Evolutionary conservation across 495 filamentous ascomycete species (phyloP).

Genomic region (Lasiosphaeria ovina): DNA sequence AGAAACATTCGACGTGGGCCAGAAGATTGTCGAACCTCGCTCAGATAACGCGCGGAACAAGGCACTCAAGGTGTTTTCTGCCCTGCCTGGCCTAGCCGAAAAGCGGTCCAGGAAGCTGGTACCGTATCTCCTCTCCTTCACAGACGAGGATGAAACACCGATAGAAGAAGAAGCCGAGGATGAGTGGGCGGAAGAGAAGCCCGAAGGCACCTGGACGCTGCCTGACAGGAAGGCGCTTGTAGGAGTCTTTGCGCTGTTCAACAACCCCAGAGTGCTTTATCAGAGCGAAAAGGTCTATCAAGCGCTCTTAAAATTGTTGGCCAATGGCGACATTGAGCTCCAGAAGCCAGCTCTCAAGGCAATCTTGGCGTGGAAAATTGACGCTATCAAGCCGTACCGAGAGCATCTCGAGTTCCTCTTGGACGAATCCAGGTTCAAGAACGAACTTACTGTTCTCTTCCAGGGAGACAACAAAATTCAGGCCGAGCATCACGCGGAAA

Average conservation of each 20-base stretch:
- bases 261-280: constrained; percentile 79
- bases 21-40: constrained; percentile 40
- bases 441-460: constrained; percentile 84
- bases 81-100: constrained; percentile 73
- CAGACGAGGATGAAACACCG: constrained; percentile 48
- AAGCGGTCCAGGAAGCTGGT: constrained; percentile 80
- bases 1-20: constrained; percentile 46
- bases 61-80: constrained; percentile 75
- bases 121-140: constrained; percentile 82
- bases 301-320: constrained; percentile 67
- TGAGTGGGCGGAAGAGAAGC: constrained; percentile 47
- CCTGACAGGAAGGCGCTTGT: constrained; percentile 77
- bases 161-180: constrained; percentile 39
- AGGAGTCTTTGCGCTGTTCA: constrained; percentile 77
- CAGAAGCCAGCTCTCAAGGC: constrained; percentile 83
- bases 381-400: constrained; percentile 71
- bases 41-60: constrained; percentile 60
- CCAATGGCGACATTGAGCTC: constrained; percentile 84
- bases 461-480: constrained; percentile 77
- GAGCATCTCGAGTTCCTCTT: constrained; percentile 85
- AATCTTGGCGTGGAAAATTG: constrained; percentile 82
- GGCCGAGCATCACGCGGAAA: constrained; percentile 62
- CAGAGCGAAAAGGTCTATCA: constrained; percentile 73
- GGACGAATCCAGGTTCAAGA: constrained; percentile 87
- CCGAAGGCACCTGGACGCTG: constrained; percentile 51